Conservation (phyloP, 345 rosid genomes). For the Boechera retrofracta region DNA sequence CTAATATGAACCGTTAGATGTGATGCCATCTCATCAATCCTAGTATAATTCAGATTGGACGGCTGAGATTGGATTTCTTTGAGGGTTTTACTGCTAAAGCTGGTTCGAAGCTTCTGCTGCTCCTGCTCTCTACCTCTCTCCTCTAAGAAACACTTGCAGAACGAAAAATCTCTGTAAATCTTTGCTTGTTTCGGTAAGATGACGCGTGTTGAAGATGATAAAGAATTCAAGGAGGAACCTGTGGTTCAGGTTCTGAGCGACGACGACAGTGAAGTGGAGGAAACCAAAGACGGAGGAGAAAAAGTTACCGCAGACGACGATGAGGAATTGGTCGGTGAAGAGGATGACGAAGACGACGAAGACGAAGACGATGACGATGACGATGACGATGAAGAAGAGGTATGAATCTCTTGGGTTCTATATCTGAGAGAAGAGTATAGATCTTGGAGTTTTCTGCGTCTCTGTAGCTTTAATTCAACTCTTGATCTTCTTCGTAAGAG, state of each 20-base stretch:
- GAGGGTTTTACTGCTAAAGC: constrained; percentile 17
- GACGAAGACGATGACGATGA: constrained; percentile 51
- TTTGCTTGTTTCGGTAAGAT: constrained; percentile 17
- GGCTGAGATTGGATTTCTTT: constrained; percentile 5
- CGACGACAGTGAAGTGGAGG: constrained; percentile 49
- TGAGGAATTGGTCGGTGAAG: constrained; percentile 46
- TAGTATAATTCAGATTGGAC: constrained; percentile 1
- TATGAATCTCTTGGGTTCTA: background rate
- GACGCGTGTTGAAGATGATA: constrained; percentile 54
- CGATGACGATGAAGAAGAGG: constrained; percentile 55
- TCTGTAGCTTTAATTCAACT: background rate
- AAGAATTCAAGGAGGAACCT: constrained; percentile 45
- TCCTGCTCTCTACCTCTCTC: background rate
- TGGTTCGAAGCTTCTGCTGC: constrained; percentile 30
- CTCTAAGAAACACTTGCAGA: background rate
- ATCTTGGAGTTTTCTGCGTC: constrained; percentile 24
- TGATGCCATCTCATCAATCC: constrained; percentile 44
- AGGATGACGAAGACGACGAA: constrained; percentile 43
- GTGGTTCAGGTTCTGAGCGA: constrained; percentile 40
- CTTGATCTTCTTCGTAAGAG: background rate
- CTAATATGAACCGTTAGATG: constrained; percentile 27
- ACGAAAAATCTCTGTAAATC: background rate
- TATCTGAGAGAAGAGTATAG: constrained; percentile 9
- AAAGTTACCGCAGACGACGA: constrained; percentile 54
- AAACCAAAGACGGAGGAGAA: constrained; percentile 48